Evolutionary conservation across 495 filamentous ascomycete genomes (phyloP), one percentile per base, ranked within the genome.

Genomic region (Glonium stellatum): DNA sequence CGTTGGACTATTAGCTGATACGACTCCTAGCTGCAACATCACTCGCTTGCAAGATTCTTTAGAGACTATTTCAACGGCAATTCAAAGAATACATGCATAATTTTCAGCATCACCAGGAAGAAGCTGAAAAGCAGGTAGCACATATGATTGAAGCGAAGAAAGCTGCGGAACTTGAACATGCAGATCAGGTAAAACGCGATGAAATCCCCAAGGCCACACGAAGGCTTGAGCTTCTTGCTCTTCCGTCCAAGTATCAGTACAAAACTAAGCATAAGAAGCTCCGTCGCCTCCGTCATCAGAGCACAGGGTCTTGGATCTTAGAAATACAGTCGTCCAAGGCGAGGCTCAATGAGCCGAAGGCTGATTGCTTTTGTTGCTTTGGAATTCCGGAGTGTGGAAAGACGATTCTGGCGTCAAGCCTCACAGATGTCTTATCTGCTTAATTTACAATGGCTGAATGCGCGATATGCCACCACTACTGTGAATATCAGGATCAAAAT

Each of bases 61-160:
- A 67, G 67, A 66, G 64, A 31, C 63, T 67, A 15, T 65, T 73
- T 22, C 47, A 68, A 9, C 11, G 57, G n/a, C 36, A 55, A 15
- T 71, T 72, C 37, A 69, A 68, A 11, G 61, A 48, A 23, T 58
- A 63, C 41, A 53, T 73, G 11, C 51, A 57, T 0, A 46, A 37
- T 4, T 75, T 73, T 53, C 69, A 67, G 15, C 51, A 13, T 5
- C 70, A 72, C 53, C 56, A 57, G 41, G 57, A 70, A 42, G 61
- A 58, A 18, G 70, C 73, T 0, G 68, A 69, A 27, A 64, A 67
- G 23, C 69, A 72, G 54, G 73, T 67, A 0, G 61, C 70, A 11
- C 62, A 73, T 55, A 67, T 73, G 68, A 66, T 70, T 13, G 72
- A 71, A 52, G 31, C 34, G 13, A 52, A 44, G 9, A 37, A 54